A percentile compares a stretch with the other conserved stretches of the same genome.
phyloP scores from a whole-genome alignment of 2,329 filamentous ascomycete genomes.

The Colletotrichum orbiculare region DNA sequence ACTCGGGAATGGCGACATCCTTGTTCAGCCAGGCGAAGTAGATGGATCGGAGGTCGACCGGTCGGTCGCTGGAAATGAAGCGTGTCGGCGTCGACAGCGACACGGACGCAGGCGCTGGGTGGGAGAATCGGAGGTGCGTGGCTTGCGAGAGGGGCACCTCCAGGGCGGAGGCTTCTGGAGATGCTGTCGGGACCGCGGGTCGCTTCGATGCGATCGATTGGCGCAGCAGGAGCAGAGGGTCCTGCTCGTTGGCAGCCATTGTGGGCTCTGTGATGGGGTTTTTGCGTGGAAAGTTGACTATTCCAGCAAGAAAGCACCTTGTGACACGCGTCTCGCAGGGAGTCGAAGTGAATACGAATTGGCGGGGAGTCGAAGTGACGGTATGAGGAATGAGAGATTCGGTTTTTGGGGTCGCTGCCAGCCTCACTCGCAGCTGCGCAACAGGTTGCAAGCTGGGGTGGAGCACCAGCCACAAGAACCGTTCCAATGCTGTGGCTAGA shows the following conservation, averaged over 20 bases:
- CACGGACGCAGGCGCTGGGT: constrained; percentile 69
- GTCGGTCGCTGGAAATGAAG: constrained; percentile 81
- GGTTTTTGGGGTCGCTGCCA: constrained; percentile 29
- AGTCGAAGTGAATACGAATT: constrained; percentile 1
- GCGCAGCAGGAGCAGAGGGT: constrained; percentile 86
- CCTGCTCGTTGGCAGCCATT: constrained; percentile 73
- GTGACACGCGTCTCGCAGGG: background rate
- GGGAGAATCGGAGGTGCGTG: constrained; percentile 80
- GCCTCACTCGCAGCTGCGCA: constrained; percentile 13
- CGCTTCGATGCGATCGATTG: constrained; percentile 80
- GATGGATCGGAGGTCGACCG: constrained; percentile 90
- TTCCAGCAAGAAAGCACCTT: background rate
- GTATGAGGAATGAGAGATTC: constrained; percentile 13
- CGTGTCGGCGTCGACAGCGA: constrained; percentile 81
- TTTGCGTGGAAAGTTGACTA: background rate
- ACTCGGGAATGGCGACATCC: constrained; percentile 88
- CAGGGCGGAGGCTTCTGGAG: constrained; percentile 69
- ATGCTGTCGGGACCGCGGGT: constrained; percentile 79
- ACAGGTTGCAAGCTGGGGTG: background rate
- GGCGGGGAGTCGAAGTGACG: constrained; percentile 5
- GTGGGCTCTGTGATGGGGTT: constrained; percentile 33
- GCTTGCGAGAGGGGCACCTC: constrained; percentile 78
- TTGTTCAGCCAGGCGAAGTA: constrained; percentile 97
- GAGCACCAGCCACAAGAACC: constrained; percentile 9
- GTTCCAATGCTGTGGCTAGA: background rate